Conservation (phyloP, 257 asterid species). For the Penstemon eatonii region DNA sequence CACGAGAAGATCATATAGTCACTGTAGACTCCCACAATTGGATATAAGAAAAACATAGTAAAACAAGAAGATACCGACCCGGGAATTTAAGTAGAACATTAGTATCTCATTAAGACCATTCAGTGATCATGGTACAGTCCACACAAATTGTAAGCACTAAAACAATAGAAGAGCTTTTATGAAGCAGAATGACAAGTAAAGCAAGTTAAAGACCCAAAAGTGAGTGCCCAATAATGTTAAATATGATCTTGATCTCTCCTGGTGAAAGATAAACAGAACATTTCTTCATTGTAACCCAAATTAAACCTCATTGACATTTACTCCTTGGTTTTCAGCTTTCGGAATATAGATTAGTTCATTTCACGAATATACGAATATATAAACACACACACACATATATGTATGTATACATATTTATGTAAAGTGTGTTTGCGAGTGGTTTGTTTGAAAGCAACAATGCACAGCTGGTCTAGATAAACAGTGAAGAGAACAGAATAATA, state of each 20-base stretch:
- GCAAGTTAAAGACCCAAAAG: background rate
- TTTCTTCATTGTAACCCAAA: slow-evolving; percentile 6
- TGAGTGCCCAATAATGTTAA: background rate
- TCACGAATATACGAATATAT: background rate
- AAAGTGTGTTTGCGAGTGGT: background rate
- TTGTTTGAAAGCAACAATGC: background rate
- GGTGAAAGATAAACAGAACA: slow-evolving; percentile 1
- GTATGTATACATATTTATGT: too few species aligned
- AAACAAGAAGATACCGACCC: slow-evolving; percentile 2
- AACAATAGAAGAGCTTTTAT: background rate
- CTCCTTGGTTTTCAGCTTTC: slow-evolving; percentile 7
- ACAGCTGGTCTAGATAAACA: background rate
- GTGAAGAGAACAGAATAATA: background rate
- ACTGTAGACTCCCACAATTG: background rate
- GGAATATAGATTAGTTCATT: background rate
- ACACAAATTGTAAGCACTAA: slow-evolving; percentile 8
- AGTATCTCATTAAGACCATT: slow-evolving; percentile 4
- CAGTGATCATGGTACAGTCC: background rate
- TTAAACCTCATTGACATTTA: background rate
- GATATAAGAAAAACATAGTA: background rate
- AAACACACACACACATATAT: too few species aligned
- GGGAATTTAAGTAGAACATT: background rate
- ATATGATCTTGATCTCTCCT: slow-evolving; percentile 11
- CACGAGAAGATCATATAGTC: slow-evolving; percentile 1
- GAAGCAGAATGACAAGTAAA: background rate